These are phyloP conservation scores for Ophiosphaerella herpotricha DNA, from an alignment of 2,329 filamentous ascomycete genomes.

Conservation along the genomic window DNA sequence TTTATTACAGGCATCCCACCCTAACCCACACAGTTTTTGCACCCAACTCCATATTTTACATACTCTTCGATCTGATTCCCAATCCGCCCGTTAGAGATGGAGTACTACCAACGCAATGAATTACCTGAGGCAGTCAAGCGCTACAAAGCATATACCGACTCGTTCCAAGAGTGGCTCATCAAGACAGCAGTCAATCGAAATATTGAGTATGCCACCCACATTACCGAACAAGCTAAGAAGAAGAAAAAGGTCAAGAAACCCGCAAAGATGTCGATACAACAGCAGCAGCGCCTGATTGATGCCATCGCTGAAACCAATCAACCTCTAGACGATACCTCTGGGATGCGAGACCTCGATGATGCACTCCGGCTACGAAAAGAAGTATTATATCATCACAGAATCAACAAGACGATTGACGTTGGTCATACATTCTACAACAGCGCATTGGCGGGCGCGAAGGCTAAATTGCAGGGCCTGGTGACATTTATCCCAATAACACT, in stretches of 20 bases:
- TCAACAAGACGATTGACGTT: slow-evolving; percentile 5
- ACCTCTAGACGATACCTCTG: slow-evolving; percentile 14
- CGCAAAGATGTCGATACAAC: slow-evolving; percentile 9
- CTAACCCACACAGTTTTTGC: background rate
- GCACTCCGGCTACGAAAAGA: slow-evolving; percentile 25
- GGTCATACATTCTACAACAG: slow-evolving; percentile 15
- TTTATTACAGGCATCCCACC: background rate
- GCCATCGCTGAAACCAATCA: slow-evolving; percentile 12
- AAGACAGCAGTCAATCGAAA: slow-evolving; percentile 13
- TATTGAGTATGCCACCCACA: slow-evolving; percentile 11
- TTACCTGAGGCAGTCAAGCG: slow-evolving; percentile 21
- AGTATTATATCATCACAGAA: slow-evolving; percentile 12
- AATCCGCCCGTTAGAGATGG: slow-evolving; percentile 6
- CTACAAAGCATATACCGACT: slow-evolving; percentile 18
- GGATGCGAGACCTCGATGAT: slow-evolving; percentile 17
- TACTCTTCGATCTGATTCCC: background rate
- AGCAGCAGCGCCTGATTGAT: slow-evolving; percentile 13
- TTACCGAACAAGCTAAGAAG: slow-evolving; percentile 4
- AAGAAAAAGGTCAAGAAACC: slow-evolving; percentile 1
- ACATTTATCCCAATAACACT: slow-evolving; percentile 2
- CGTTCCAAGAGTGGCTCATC: slow-evolving; percentile 23
- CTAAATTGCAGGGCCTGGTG: slow-evolving; percentile 1
- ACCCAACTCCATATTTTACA: background rate
- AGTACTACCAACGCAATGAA: slow-evolving; percentile 19
- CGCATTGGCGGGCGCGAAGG: slow-evolving; percentile 5